Conservation (phyloP, 1,284 basidiomycete genomes). For the Cryptococcus depauperatus region DNA sequence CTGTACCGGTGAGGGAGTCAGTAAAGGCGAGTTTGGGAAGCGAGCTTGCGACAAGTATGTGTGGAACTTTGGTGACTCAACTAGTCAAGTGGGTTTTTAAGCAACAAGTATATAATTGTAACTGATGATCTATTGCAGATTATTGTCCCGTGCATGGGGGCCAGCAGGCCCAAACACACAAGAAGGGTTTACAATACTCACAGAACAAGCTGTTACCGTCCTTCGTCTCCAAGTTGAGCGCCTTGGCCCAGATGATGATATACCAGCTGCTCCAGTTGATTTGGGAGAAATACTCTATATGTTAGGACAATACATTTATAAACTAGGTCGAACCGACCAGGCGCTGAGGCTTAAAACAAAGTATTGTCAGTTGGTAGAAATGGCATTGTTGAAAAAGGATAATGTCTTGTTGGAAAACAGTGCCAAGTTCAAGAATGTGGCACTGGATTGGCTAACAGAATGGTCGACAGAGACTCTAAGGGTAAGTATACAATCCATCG, state of each 20-base stretch:
- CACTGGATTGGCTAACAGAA: slow-evolving; percentile 64
- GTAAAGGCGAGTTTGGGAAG: slow-evolving; percentile 70
- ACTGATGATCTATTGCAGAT: slow-evolving; percentile 13
- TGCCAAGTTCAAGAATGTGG: slow-evolving; percentile 56
- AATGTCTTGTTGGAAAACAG: slow-evolving; percentile 60
- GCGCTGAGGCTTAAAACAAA: slow-evolving; percentile 62
- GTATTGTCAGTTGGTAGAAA: slow-evolving; percentile 66
- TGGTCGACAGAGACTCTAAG: slow-evolving; percentile 51
- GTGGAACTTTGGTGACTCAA: slow-evolving; percentile 58
- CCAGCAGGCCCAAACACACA: slow-evolving; percentile 48
- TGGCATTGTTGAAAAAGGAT: slow-evolving; percentile 57
- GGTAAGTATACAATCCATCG: slow-evolving; percentile 14
- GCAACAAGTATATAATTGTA: neutral
- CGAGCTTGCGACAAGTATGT: slow-evolving; percentile 64
- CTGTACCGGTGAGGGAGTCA: slow-evolving; percentile 60
- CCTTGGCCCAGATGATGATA: slow-evolving; percentile 54
- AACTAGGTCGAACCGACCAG: slow-evolving; percentile 51
- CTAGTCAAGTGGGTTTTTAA: slow-evolving; percentile 57
- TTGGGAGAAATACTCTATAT: slow-evolving; percentile 58
- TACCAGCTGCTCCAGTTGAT: slow-evolving; percentile 58
- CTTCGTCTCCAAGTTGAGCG: slow-evolving; percentile 70
- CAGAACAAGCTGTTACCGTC: slow-evolving; percentile 65
- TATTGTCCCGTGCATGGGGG: slow-evolving; percentile 28
- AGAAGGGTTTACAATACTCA: slow-evolving; percentile 57
- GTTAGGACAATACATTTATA: slow-evolving; percentile 59